Evolutionary conservation across 1,284 basidiomycete genomes (phyloP).

Genomic region (Ganoderma multipileum): DNA sequence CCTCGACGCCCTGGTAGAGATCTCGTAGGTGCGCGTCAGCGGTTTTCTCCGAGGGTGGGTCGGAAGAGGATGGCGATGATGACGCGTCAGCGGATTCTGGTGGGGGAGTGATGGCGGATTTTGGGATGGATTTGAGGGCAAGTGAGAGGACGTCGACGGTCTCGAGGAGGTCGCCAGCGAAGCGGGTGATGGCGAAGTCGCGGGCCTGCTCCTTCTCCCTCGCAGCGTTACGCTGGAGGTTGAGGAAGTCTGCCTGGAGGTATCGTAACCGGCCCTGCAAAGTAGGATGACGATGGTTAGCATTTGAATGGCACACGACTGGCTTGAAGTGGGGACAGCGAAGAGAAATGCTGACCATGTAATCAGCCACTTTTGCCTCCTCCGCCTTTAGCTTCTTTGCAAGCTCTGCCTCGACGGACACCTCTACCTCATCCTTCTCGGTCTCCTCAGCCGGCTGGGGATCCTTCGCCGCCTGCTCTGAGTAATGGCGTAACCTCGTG

Average conservation of each 20-base stretch:
- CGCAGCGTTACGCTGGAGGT: constrained; percentile 89
- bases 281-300: constrained; percentile 5
- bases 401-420: constrained; percentile 45
- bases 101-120: constrained; percentile 48
- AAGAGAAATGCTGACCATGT: constrained; percentile 58
- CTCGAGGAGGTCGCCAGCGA: constrained; percentile 90
- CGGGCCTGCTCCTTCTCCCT: constrained; percentile 92
- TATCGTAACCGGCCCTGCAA: constrained; percentile 83
- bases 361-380: constrained; percentile 74
- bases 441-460: constrained; percentile 35
- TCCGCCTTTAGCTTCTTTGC: constrained; percentile 69
- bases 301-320: constrained; percentile 11
- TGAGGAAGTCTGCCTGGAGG: constrained; percentile 93
- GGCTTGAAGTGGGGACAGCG: not conserved
- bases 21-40: constrained; percentile 70
- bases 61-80: constrained; percentile 37
- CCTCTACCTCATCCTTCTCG: constrained; percentile 32
- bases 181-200: constrained; percentile 92
- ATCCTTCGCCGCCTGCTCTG: constrained; percentile 51
- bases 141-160: constrained; percentile 92
- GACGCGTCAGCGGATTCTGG: constrained; percentile 32
- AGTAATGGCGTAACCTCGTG: constrained; percentile 49
- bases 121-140: constrained; percentile 88
- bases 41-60: constrained; percentile 53
- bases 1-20: constrained; percentile 86